Conservation (phyloP, 1,284 basidiomycete species). For the Apiotrichum gamsii region DNA sequence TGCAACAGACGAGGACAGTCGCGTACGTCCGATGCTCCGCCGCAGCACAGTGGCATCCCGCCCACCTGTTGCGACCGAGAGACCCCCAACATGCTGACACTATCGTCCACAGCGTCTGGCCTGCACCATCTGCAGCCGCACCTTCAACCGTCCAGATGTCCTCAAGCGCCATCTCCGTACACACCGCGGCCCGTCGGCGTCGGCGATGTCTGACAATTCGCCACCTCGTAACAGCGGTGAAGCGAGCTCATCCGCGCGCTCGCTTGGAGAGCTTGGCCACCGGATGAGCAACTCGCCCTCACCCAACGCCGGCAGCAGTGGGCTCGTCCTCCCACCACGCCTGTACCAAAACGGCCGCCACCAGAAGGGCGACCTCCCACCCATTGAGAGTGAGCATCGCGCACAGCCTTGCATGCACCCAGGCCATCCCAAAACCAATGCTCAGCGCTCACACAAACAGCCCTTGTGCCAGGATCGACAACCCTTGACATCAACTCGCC, state of each 20-base stretch:
- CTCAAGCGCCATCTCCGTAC: conserved; percentile 4
- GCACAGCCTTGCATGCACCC: not conserved
- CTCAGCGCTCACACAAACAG: not conserved
- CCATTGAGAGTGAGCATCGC: not conserved
- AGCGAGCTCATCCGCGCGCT: not conserved
- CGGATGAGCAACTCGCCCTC: no score
- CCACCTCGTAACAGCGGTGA: not conserved
- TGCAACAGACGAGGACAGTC: conserved; percentile 3
- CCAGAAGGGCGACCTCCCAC: conserved; percentile 1
- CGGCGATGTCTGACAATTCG: not conserved
- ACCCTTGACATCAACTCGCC: not conserved
- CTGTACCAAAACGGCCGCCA: not conserved
- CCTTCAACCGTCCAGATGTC: conserved; percentile 6
- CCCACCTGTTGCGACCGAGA: not conserved
- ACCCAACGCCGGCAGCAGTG: no score
- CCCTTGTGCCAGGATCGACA: not conserved
- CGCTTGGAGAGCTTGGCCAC: no score
- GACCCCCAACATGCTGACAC: not conserved
- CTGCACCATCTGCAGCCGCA: not conserved
- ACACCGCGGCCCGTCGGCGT: not conserved
- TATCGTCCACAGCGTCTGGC: conserved; percentile 1
- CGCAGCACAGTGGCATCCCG: no score
- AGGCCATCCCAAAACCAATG: no score
- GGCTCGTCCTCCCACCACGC: not conserved
- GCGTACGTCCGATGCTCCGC: not conserved